phyloP scores from a whole-genome alignment of 1,284 basidiomycete genomes.

The Cystobasidium slooffiae region DNA sequence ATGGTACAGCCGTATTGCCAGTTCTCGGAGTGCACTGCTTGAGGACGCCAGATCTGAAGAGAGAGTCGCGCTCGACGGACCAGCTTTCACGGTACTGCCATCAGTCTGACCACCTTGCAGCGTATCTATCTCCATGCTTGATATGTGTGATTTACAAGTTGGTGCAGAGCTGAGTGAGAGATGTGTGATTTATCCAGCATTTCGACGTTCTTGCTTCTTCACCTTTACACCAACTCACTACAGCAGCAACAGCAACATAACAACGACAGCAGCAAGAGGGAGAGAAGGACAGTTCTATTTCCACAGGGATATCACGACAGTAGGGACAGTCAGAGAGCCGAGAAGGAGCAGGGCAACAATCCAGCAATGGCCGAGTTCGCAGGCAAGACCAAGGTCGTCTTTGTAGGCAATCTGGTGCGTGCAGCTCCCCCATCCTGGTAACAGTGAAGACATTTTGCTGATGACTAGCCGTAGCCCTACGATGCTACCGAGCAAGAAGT shows the following conservation, averaged over 20 bases:
- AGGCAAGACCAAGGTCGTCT: constrained; percentile 45
- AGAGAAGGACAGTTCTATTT: too few relatives aligned
- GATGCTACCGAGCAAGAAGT: constrained; percentile 13
- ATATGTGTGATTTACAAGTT: not conserved
- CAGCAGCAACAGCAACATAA: not conserved
- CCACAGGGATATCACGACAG: too few relatives aligned
- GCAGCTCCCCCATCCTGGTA: too few relatives aligned
- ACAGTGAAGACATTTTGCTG: too few relatives aligned
- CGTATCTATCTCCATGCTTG: not conserved
- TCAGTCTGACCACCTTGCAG: not conserved
- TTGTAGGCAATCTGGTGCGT: constrained; percentile 45
- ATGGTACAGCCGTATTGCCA: constrained; percentile 13
- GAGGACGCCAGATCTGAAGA: not conserved
- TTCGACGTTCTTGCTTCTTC: not conserved
- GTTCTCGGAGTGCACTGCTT: constrained; percentile 17
- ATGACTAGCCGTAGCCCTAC: constrained; percentile 27
- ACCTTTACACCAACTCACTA: not conserved
- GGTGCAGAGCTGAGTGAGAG: not conserved
- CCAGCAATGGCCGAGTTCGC: constrained; percentile 36
- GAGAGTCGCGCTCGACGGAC: not conserved
- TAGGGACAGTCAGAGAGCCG: not conserved
- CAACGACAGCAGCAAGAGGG: too few relatives aligned
- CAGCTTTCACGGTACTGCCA: not conserved
- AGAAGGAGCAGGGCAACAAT: too few relatives aligned
- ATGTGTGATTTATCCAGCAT: not conserved